A percentile compares a stretch with the other conserved stretches of the same genome.
Conservation (phyloP, 345 rosid species). For the Pugionium cornutum region DNA sequence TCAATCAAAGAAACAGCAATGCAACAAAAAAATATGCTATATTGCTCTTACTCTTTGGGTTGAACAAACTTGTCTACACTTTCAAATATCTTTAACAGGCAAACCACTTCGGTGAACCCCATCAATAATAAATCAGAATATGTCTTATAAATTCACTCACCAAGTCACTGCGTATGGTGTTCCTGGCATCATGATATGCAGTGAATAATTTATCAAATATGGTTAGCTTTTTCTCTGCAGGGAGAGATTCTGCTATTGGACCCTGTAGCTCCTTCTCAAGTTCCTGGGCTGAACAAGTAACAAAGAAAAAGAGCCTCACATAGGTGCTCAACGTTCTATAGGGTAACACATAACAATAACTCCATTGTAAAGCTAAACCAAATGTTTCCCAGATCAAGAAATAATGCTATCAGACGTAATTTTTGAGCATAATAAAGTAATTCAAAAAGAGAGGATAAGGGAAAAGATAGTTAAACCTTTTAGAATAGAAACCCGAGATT, state of each 20-base stretch:
- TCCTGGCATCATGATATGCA: slow-evolving; percentile 93
- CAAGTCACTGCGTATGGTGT: slow-evolving; percentile 89
- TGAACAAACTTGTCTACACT: slow-evolving; percentile 6
- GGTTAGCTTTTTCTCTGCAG: slow-evolving; percentile 77
- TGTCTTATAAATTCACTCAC: slow-evolving; percentile 47
- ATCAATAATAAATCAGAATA: slow-evolving; percentile 6
- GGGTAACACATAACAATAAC: slow-evolving; percentile 12
- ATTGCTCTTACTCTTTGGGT: background rate
- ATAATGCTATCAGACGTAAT: slow-evolving; percentile 7
- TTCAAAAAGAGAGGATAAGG: slow-evolving; percentile 11
- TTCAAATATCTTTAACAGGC: slow-evolving; percentile 5
- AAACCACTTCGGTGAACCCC: slow-evolving; percentile 4
- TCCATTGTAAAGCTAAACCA: slow-evolving; percentile 12
- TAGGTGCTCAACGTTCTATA: slow-evolving; percentile 22
- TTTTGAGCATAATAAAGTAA: slow-evolving; percentile 2
- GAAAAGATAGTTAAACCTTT: slow-evolving; percentile 58
- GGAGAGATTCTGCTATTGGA: slow-evolving; percentile 61
- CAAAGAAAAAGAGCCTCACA: slow-evolving; percentile 31
- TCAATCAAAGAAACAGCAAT: slow-evolving; percentile 29
- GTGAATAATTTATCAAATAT: slow-evolving; percentile 84
- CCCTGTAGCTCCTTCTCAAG: slow-evolving; percentile 94
- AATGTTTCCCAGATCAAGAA: slow-evolving; percentile 5
- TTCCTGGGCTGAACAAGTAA: slow-evolving; percentile 78
- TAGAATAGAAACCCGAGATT: slow-evolving; percentile 87
- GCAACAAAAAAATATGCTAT: slow-evolving; percentile 13